Conservation (phyloP, 495 filamentous ascomycete species). For the Aspergillus leporis region DNA sequence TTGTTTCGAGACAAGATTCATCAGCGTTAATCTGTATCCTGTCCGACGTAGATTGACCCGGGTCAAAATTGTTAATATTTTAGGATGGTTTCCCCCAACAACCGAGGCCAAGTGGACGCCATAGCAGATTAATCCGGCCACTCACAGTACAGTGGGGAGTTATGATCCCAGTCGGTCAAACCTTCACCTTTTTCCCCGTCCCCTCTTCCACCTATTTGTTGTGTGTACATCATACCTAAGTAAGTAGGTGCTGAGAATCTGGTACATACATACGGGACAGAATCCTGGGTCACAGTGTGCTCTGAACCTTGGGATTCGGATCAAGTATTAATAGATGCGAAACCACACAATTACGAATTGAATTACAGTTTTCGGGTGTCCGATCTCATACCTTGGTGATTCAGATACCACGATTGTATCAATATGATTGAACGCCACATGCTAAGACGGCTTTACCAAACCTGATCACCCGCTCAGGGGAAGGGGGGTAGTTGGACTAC, state of each 20-base stretch:
- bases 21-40: slow-evolving; percentile 4
- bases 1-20: neutral
- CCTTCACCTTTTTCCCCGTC: neutral
- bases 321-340: neutral
- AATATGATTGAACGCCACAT: neutral
- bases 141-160: slow-evolving; percentile 1
- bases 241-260: neutral
- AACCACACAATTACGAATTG: neutral
- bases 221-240: neutral
- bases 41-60: slow-evolving; percentile 4
- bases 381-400: neutral
- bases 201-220: neutral
- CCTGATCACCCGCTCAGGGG: neutral
- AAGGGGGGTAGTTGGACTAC: neutral
- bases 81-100: neutral
- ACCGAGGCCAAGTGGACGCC: slow-evolving; percentile 1
- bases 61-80: slow-evolving; percentile 1
- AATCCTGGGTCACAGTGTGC: neutral
- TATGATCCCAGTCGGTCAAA: slow-evolving; percentile 11
- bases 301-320: neutral
- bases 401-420: neutral
- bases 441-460: neutral
- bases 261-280: neutral
- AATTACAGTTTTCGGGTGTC: neutral
- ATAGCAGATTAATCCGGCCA: neutral